Percentiles rank a stretch among this genome's conserved stretches.
Conservation (phyloP, 75 land plant species). For the Sequoia sempervirens region DNA sequence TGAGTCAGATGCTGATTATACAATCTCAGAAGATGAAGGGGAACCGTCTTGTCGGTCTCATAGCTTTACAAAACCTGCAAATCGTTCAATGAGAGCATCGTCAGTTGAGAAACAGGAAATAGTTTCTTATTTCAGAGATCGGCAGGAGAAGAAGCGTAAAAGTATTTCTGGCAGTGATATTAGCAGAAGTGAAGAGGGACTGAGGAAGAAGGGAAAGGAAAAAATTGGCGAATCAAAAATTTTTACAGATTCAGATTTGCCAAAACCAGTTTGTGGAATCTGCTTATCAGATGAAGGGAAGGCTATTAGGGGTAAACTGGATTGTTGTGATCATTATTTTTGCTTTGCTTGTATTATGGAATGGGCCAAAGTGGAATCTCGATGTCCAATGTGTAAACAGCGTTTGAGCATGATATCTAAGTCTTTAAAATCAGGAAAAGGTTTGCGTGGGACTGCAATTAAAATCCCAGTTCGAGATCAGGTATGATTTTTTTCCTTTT, state of each 20-base stretch:
- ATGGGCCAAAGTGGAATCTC: slow-evolving; percentile 98
- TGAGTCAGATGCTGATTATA: slow-evolving; percentile 32
- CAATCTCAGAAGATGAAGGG: slow-evolving; percentile 30
- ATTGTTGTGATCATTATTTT: slow-evolving; percentile 87
- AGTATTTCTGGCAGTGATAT: not conserved
- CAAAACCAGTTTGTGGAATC: slow-evolving; percentile 80
- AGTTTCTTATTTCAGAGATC: not conserved
- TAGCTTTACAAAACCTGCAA: slow-evolving; percentile 12
- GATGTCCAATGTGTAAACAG: slow-evolving; percentile 97
- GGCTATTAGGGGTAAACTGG: slow-evolving; percentile 60
- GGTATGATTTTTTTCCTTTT: slow-evolving; percentile 25
- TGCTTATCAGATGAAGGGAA: slow-evolving; percentile 81
- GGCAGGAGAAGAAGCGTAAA: slow-evolving; percentile 7
- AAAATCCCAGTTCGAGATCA: slow-evolving; percentile 77
- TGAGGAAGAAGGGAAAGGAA: slow-evolving; percentile 53
- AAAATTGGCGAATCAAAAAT: slow-evolving; percentile 14
- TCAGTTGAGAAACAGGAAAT: slow-evolving; percentile 10
- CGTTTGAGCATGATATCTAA: slow-evolving; percentile 73
- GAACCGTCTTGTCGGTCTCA: slow-evolving; percentile 30
- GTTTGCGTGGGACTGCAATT: slow-evolving; percentile 48
- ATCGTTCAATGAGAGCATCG: slow-evolving; percentile 16
- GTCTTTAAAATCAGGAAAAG: slow-evolving; percentile 34
- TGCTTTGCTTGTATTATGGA: slow-evolving; percentile 96
- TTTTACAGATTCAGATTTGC: slow-evolving; percentile 17
- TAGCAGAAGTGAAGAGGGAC: slow-evolving; percentile 11